Conservation (phyloP, 495 filamentous ascomycete genomes). For the Neurospora sp. region DNA sequence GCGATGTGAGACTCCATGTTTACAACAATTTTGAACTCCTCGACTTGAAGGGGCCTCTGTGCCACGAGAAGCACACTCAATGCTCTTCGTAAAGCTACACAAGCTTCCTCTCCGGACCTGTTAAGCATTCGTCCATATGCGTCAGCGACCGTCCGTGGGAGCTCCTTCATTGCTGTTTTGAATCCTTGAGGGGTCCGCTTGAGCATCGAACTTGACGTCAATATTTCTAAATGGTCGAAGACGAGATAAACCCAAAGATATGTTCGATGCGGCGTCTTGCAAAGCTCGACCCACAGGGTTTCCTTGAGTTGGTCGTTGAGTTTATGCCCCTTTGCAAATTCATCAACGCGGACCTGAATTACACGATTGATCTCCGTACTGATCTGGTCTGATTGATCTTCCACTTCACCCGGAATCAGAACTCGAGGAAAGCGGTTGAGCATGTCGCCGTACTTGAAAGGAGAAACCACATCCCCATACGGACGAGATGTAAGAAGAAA, state of each 20-base stretch:
- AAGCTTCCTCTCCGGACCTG: too few species aligned
- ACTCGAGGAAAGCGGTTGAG: neutral
- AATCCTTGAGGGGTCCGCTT: too few species aligned
- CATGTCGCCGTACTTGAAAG: neutral
- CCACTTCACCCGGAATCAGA: neutral
- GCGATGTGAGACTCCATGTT: too few species aligned
- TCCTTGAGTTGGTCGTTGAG: neutral
- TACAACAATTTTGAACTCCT: too few species aligned
- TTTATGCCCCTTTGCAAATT: neutral
- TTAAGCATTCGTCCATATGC: too few species aligned
- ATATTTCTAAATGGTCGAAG: neutral
- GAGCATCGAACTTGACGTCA: too few species aligned
- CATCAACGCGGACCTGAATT: neutral
- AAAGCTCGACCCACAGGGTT: neutral
- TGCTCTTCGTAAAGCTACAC: too few species aligned
- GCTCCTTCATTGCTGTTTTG: too few species aligned
- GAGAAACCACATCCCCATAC: neutral
- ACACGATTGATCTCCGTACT: neutral
- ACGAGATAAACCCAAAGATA: neutral
- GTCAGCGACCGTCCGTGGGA: too few species aligned
- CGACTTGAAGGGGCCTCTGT: too few species aligned
- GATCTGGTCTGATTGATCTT: neutral
- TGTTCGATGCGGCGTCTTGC: neutral
- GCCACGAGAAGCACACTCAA: too few species aligned
- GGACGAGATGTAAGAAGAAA: neutral